These are phyloP conservation scores for Pythium aphanidermatum DNA, from an alignment of 352 stramenopile genomes.

Conservation along the genomic window DNA sequence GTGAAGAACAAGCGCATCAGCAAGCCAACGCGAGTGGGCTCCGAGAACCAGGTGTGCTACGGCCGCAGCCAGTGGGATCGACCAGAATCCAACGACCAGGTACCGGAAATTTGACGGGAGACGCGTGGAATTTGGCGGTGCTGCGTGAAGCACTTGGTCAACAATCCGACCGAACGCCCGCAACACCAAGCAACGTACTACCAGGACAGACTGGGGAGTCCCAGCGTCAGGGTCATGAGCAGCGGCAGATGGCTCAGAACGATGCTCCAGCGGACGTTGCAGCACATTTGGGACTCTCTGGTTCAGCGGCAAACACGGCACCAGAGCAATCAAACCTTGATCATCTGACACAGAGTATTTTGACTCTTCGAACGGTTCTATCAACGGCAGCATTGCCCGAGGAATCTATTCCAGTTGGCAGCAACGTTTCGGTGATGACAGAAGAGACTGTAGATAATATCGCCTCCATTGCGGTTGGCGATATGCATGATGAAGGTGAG, in stretches of 20 bases:
- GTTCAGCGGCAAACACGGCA: neutral
- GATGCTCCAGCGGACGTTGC: conserved; percentile 2
- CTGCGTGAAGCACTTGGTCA: conserved; percentile 43
- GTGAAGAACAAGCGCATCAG: neutral
- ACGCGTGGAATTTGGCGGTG: conserved; percentile 57
- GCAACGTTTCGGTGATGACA: no score
- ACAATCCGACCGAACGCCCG: conserved; percentile 10
- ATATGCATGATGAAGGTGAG: no score
- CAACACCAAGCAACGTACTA: conserved; percentile 8
- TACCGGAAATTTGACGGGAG: conserved; percentile 20
- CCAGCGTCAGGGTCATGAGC: conserved; percentile 10
- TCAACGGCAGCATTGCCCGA: conserved; percentile 17
- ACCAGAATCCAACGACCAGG: conserved; percentile 13
- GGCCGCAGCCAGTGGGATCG: conserved; percentile 4
- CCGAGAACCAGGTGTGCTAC: conserved; percentile 11
- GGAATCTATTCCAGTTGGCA: neutral
- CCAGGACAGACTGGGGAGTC: conserved; percentile 1
- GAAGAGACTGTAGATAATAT: neutral
- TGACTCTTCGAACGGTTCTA: conserved; percentile 23
- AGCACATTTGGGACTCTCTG: conserved; percentile 12
- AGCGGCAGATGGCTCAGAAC: conserved; percentile 18
- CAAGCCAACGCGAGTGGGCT: conserved; percentile 2
- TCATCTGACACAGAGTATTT: conserved; percentile 23
- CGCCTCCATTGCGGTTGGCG: no score
- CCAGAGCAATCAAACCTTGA: conserved; percentile 20